A percentile compares a stretch with the other conserved stretches of the same genome.
Evolutionary conservation across 495 filamentous ascomycete species (phyloP).

Genomic region (Astrothelium macrocarpum): DNA sequence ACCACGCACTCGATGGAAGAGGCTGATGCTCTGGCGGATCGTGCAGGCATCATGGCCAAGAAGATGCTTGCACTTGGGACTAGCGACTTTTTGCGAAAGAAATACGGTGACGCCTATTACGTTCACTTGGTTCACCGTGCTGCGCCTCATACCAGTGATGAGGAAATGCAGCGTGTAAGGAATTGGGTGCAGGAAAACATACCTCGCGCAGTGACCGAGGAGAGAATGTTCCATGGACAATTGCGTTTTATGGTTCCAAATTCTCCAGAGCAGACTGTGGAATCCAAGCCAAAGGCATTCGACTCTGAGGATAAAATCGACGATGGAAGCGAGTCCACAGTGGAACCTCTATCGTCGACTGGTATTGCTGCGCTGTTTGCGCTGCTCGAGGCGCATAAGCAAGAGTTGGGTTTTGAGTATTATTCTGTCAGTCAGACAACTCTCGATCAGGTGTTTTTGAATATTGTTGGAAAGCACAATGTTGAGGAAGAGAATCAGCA

Average conservation of each 20-base stretch:
- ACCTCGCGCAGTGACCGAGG: constrained; percentile 52
- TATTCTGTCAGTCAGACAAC: constrained; percentile 75
- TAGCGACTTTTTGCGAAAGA: constrained; percentile 45
- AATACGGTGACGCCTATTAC: constrained; percentile 53
- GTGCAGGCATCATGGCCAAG: constrained; percentile 62
- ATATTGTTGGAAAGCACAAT: constrained; percentile 65
- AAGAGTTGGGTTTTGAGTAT: constrained; percentile 59
- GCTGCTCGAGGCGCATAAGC: constrained; percentile 56
- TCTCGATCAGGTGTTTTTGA: constrained; percentile 80
- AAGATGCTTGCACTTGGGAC: constrained; percentile 63
- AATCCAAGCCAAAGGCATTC: constrained; percentile 4
- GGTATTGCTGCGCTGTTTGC: constrained; percentile 58
- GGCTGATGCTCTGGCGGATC: constrained; percentile 59
- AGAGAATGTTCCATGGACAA: constrained; percentile 71
- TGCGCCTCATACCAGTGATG: constrained; percentile 57
- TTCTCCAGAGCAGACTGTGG: constrained; percentile 7
- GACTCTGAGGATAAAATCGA: constrained; percentile 7
- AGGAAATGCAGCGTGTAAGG: constrained; percentile 55
- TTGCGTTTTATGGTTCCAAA: constrained; percentile 64
- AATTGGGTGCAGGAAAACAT: constrained; percentile 51
- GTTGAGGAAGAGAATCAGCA: constrained; percentile 65
- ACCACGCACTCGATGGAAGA: constrained; percentile 74
- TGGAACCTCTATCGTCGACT: not conserved
- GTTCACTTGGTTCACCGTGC: constrained; percentile 64
- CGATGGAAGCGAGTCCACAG: not conserved